Evolutionary conservation across 306 rosid species (phyloP), one percentile per base, ranked within the genome.

Genomic region (Cucumis hystrix): DNA sequence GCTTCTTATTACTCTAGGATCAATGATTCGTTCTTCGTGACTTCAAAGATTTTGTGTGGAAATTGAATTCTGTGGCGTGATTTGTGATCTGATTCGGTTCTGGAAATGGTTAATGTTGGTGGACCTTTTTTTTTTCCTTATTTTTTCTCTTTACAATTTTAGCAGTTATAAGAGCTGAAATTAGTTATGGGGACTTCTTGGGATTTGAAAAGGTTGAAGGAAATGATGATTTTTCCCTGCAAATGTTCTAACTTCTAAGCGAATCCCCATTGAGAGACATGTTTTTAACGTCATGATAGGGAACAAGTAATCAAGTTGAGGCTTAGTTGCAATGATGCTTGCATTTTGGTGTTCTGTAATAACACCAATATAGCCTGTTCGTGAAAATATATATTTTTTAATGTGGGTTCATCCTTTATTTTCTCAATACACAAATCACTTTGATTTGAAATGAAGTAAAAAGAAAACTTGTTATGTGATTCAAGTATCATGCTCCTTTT

Each of bases 61-160:
- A 51, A 51, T 71, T 49, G 45, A 69, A 28, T 71, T 43, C 8
- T 47, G 59, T 71, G 35, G 7, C 60, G 23, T 25, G 41, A 7
- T 71, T 71, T 71, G 61, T 43, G 76, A 71, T 71, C 76, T 23
- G 76, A 71, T 71, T 51, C 16, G 45, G 56, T 71, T 49, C 25
- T 71, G 76, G 59, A 49, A 49, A 51, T 71, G 21, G 18, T 47
- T 47, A 14, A 14, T 47, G 40, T 70, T 47, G 74, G 56, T 2
- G 18, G 18, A 6, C 4, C 2, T 54, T 54, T 37, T 66, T 6
- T 68, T 51, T 51, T 28, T 28, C 30, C 30, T 28, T 28, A 28
- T 28, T 28, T 28, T 28, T 28, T 28, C 30, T 15, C 4, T 5
- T 51, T 51, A 33, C 37, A 5, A 2, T 67, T 40, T 67, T 67